Percentiles rank a stretch among this genome's conserved stretches.
Conservation (phyloP, 805 yeast genomes). For the Saturnispora dispora region DNA sequence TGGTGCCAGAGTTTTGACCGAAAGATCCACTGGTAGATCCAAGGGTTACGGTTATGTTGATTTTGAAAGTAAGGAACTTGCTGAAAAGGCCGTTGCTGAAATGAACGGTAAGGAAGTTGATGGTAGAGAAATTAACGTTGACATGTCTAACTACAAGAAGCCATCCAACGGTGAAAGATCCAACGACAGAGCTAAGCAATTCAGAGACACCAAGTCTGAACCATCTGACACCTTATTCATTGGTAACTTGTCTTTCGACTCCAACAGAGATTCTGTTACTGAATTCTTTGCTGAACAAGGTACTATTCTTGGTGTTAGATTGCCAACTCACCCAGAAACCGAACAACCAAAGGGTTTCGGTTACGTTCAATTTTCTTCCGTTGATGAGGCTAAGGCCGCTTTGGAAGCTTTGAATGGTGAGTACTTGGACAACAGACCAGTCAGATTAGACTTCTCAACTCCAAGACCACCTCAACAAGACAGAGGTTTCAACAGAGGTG, state of each 20-base stretch:
- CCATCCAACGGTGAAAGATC: slow-evolving; percentile 41
- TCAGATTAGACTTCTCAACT: slow-evolving; percentile 89
- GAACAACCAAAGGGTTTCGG: slow-evolving; percentile 99
- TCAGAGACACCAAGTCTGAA: slow-evolving; percentile 81
- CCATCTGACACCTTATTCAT: slow-evolving; percentile 95
- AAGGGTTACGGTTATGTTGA: slow-evolving; percentile 98
- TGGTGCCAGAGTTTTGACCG: slow-evolving; percentile 87
- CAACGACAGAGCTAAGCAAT: slow-evolving; percentile 76
- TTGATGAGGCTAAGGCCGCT: slow-evolving; percentile 88
- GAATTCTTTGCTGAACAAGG: slow-evolving; percentile 72
- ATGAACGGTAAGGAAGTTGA: slow-evolving; percentile 92
- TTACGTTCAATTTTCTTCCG: slow-evolving; percentile 80
- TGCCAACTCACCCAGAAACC: slow-evolving; percentile 98
- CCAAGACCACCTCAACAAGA: slow-evolving; percentile 44
- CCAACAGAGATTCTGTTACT: slow-evolving; percentile 70
- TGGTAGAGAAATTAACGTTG: slow-evolving; percentile 93
- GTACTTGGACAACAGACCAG: slow-evolving; percentile 82
- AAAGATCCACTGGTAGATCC: slow-evolving; percentile 75
- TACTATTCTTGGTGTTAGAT: slow-evolving; percentile 77
- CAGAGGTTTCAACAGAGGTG: slow-evolving; percentile 12
- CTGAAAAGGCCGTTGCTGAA: slow-evolving; percentile 78
- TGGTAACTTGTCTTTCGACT: slow-evolving; percentile 91
- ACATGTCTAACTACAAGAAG: slow-evolving; percentile 75
- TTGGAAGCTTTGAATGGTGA: slow-evolving; percentile 82
- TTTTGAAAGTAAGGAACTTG: slow-evolving; percentile 65